Conservation (phyloP, 2,329 filamentous ascomycete genomes). For the Biscogniauxia marginata region DNA sequence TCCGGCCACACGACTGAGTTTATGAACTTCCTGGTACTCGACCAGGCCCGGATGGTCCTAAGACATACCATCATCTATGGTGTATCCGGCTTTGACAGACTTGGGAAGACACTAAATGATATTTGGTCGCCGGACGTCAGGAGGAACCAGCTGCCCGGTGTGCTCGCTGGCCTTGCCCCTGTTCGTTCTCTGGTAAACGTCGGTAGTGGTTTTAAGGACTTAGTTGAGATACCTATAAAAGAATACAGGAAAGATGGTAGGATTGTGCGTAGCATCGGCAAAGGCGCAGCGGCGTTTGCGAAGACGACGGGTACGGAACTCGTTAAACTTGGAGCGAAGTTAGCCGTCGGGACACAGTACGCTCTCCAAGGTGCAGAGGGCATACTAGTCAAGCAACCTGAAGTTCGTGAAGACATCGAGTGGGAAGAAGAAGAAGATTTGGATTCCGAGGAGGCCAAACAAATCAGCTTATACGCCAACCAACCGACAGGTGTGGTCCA, state of each 20-base stretch:
- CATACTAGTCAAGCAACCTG: constrained; percentile 56
- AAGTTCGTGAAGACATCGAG: constrained; percentile 37
- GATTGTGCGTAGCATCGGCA: constrained; percentile 86
- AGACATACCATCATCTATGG: constrained; percentile 92
- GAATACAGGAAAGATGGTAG: constrained; percentile 95
- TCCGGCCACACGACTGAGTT: constrained; percentile 96
- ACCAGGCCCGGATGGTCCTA: constrained; percentile 82
- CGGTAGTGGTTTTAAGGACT: constrained; percentile 78
- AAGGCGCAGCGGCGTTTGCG: constrained; percentile 85
- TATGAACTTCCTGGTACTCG: constrained; percentile 96
- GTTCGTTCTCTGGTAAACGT: constrained; percentile 92
- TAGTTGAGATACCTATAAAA: constrained; percentile 84
- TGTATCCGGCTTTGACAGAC: constrained; percentile 82
- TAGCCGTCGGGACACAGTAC: constrained; percentile 94
- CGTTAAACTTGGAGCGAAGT: constrained; percentile 90
- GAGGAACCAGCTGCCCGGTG: constrained; percentile 80
- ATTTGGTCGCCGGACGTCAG: constrained; percentile 96
- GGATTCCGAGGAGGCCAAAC: constrained; percentile 70
- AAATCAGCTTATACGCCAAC: constrained; percentile 89
- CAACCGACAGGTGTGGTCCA: constrained; percentile 88
- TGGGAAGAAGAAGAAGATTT: constrained; percentile 60
- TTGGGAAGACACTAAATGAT: constrained; percentile 88
- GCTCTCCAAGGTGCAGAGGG: constrained; percentile 85
- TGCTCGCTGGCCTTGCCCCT: constrained; percentile 84
- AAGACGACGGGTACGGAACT: constrained; percentile 92